phyloP scores from a whole-genome alignment of 2,329 filamentous ascomycete genomes.

The Catunica adiposa region DNA sequence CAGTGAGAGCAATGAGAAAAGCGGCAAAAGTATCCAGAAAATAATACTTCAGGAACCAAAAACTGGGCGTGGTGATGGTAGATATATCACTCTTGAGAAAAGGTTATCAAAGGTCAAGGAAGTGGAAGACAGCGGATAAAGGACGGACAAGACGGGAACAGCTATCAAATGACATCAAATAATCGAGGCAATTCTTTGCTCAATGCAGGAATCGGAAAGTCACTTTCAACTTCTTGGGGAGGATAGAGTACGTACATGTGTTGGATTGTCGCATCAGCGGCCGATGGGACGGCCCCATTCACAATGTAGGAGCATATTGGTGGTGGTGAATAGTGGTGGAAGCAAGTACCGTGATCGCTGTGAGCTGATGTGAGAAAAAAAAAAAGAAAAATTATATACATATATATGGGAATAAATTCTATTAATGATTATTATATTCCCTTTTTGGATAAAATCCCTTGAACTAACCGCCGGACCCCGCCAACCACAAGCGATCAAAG shows the following conservation, averaged over 20 bases:
- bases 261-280: background rate
- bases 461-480: no score
- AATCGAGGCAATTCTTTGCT: background rate
- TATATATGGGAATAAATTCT: no score
- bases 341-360: background rate
- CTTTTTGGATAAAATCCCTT: background rate
- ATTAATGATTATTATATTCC: background rate
- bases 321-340: background rate
- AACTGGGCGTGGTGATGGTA: background rate
- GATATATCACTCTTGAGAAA: background rate
- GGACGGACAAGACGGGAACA: background rate
- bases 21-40: background rate
- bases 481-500: no score
- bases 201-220: background rate
- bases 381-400: no score
- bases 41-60: background rate
- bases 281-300: background rate
- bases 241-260: conserved; percentile 2
- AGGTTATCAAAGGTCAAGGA: background rate
- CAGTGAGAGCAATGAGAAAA: background rate
- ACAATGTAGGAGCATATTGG: background rate
- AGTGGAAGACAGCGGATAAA: background rate
- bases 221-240: background rate
- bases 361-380: no score
- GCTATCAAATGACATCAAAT: background rate